phyloP scores from a whole-genome alignment of 148 eudicot genomes.

The Polygonum aviculare region DNA sequence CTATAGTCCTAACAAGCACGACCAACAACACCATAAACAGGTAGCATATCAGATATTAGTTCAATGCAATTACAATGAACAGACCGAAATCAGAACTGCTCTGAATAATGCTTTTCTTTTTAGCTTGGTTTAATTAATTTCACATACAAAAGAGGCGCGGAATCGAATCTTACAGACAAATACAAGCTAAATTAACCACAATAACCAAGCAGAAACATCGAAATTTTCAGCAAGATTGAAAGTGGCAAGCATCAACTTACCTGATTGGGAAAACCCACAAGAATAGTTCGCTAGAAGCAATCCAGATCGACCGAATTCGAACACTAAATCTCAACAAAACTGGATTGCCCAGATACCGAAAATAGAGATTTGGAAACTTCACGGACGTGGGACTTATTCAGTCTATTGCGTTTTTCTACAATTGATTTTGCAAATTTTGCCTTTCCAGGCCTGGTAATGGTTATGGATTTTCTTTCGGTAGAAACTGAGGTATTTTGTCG shows the following conservation, averaged over 20 bases:
- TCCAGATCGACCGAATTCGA: conserved; percentile 4
- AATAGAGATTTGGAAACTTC: neutral
- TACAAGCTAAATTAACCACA: neutral
- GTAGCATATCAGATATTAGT: neutral
- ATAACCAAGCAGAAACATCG: neutral
- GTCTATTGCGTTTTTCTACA: neutral
- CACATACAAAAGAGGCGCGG: neutral
- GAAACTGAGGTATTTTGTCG: neutral
- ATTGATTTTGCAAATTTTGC: neutral
- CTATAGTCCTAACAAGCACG: neutral
- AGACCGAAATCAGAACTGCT: neutral
- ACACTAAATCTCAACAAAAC: neutral
- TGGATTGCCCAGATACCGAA: neutral
- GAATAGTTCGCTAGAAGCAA: neutral
- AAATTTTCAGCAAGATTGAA: neutral
- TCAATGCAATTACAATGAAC: neutral
- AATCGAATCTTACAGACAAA: neutral
- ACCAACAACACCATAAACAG: neutral
- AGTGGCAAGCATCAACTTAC: conserved; percentile 6
- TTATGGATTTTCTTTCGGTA: neutral
- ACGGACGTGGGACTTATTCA: neutral
- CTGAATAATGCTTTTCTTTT: neutral
- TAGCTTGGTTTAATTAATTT: neutral
- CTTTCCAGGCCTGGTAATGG: neutral
- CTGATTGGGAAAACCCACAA: neutral